phyloP scores from a whole-genome alignment of 2,329 filamentous ascomycete species.

The Pestalotiopsis sp. region DNA sequence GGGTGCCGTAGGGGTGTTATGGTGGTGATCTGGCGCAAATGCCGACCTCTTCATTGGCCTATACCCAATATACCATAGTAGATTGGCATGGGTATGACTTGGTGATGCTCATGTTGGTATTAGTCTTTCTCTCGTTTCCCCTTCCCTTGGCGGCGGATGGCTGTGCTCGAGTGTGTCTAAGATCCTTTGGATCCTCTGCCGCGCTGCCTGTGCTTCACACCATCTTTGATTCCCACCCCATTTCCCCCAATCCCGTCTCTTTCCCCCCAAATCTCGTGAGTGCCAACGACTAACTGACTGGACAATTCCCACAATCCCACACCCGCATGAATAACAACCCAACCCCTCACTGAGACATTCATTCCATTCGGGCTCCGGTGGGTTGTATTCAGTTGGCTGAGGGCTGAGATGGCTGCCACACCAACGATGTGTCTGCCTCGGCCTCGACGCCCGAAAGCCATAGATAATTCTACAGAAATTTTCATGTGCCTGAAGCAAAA shows the following conservation, averaged over 20 bases:
- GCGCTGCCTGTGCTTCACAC: neutral
- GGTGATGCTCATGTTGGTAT: neutral
- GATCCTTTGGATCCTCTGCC: neutral
- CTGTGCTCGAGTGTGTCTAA: neutral
- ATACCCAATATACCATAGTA: neutral
- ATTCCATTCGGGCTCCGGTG: neutral
- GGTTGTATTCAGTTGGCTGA: slow-evolving; percentile 1
- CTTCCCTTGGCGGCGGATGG: neutral
- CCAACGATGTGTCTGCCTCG: slow-evolving; percentile 1
- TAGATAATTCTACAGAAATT: neutral
- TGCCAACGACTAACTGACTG: neutral
- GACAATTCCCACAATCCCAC: neutral
- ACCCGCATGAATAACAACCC: neutral
- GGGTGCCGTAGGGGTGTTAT: neutral
- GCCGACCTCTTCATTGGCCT: neutral
- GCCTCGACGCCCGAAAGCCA: neutral
- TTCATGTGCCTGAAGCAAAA: slow-evolving; percentile 2
- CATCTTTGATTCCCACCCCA: neutral
- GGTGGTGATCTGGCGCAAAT: neutral
- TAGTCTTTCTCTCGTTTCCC: neutral
- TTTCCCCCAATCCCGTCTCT: neutral
- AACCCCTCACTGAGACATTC: neutral
- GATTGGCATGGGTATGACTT: neutral
- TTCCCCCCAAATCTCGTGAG: neutral
- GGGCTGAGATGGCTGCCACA: neutral